phyloP scores from a whole-genome alignment of 768 basidiomycete genomes.

The Fistulinella prunicolor region DNA sequence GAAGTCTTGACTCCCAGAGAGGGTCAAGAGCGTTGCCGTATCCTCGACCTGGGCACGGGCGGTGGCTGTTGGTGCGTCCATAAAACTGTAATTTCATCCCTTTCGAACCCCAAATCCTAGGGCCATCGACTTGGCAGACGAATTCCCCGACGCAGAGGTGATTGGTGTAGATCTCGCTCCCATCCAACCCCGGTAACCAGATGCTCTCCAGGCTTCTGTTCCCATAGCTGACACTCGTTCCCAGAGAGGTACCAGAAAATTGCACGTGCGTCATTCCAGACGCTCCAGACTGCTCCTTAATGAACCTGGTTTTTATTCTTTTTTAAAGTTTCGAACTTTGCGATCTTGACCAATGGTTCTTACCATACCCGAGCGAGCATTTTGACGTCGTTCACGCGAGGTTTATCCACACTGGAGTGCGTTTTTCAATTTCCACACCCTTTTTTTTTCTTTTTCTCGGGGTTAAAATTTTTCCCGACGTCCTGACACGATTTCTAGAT shows the following conservation, averaged over 20 bases:
- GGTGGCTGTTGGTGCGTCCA: slow-evolving; percentile 54
- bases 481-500: slow-evolving; percentile 42
- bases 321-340: slow-evolving; percentile 63
- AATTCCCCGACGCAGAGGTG: slow-evolving; percentile 64
- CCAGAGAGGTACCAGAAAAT: slow-evolving; percentile 62
- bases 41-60: slow-evolving; percentile 71
- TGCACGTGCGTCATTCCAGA: slow-evolving; percentile 56
- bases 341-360: slow-evolving; percentile 55
- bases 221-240: slow-evolving; percentile 16
- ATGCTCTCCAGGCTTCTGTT: slow-evolving; percentile 1
- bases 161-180: slow-evolving; percentile 71
- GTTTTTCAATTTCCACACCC: too few species aligned
- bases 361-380: slow-evolving; percentile 61
- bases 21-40: slow-evolving; percentile 33
- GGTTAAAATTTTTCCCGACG: slow-evolving; percentile 1
- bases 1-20: slow-evolving; percentile 44
- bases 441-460: slow-evolving; percentile 1
- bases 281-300: slow-evolving; percentile 1
- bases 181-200: slow-evolving; percentile 61
- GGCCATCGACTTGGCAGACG: slow-evolving; percentile 73
- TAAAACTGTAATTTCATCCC: background rate
- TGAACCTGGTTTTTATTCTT: background rate
- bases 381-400: slow-evolving; percentile 73
- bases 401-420: slow-evolving; percentile 59
- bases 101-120: slow-evolving; percentile 31